Evolutionary conservation across 495 filamentous ascomycete species (phyloP).

Genomic region (Penicillium nucicola): DNA sequence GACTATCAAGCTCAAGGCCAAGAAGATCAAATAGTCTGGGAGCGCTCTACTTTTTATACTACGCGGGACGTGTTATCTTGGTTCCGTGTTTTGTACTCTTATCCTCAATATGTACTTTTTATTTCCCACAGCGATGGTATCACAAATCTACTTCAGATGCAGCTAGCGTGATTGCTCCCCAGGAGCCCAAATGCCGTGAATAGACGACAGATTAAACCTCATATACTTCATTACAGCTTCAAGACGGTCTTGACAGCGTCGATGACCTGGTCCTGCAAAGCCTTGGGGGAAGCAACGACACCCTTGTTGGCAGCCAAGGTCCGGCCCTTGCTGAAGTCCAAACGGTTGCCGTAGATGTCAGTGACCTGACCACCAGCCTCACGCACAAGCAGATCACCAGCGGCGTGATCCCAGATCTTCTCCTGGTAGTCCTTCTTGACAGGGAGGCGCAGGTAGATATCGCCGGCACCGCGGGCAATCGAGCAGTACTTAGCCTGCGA

Average conservation of each 20-base stretch:
- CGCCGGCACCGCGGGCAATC: constrained; percentile 91
- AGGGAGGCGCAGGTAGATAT: constrained; percentile 89
- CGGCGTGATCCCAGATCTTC: constrained; percentile 99
- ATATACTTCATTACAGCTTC: constrained; percentile 38
- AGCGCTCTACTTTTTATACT: constrained; percentile 17
- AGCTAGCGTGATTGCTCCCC: constrained; percentile 31
- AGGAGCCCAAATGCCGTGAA: constrained; percentile 6
- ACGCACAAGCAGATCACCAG: constrained; percentile 89
- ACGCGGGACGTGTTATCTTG: constrained; percentile 23
- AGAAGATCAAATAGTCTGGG: constrained; percentile 85
- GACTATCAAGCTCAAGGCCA: constrained; percentile 95
- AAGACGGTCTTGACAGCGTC: constrained; percentile 80
- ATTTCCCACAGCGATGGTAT: constrained; percentile 18
- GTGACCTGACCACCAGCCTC: constrained; percentile 93
- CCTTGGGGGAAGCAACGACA: constrained; percentile 80
- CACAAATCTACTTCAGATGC: constrained; percentile 30
- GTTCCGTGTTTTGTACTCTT: constrained; percentile 37
- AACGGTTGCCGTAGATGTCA: constrained; percentile 71
- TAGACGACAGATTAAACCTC: constrained; percentile 1
- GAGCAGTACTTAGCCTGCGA: constrained; percentile 97
- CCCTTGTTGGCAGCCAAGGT: constrained; percentile 88
- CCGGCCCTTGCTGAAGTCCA: constrained; percentile 84
- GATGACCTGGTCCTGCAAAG: constrained; percentile 72
- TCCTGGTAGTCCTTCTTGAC: constrained; percentile 84
- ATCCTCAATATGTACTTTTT: constrained; percentile 39